Percentiles rank a stretch among this genome's conserved stretches.
Evolutionary conservation across 225 moss, liverwort and hornwort species (phyloP).

Genomic region (Rhytidiadelphus loreus): DNA sequence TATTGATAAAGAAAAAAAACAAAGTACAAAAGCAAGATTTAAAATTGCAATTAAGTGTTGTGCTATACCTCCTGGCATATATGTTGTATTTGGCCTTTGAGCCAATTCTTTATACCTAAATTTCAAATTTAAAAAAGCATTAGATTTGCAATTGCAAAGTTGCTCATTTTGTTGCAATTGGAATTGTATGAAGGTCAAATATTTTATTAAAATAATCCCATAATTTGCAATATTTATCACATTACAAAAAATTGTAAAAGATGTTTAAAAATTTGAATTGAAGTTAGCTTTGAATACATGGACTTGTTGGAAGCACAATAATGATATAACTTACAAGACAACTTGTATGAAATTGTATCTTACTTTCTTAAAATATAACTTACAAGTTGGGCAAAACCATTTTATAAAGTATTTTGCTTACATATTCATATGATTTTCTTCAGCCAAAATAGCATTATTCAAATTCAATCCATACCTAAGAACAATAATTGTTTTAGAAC

Average conservation of each 20-base stretch:
- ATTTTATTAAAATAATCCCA: neutral
- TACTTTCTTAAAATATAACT: neutral
- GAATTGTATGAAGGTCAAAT: neutral
- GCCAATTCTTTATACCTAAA: neutral
- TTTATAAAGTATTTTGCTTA: neutral
- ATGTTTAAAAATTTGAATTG: neutral
- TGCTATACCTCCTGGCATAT: neutral
- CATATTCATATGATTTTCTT: neutral
- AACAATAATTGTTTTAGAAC: neutral
- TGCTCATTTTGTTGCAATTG: neutral
- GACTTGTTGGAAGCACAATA: neutral
- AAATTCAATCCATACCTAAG: neutral
- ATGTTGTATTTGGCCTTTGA: neutral
- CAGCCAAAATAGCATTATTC: neutral
- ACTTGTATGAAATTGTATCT: neutral
- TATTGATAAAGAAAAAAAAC: rapidly evolving
- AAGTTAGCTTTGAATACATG: neutral
- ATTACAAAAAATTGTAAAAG: neutral
- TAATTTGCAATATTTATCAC: neutral
- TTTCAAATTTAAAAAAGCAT: neutral
- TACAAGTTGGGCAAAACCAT: neutral
- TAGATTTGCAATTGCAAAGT: neutral
- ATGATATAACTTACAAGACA: neutral
- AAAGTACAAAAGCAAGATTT: neutral
- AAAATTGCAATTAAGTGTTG: neutral